These are phyloP conservation scores for Cyclotella cryptica DNA, from an alignment of 108 stramenopile species.

Conservation along the genomic window DNA sequence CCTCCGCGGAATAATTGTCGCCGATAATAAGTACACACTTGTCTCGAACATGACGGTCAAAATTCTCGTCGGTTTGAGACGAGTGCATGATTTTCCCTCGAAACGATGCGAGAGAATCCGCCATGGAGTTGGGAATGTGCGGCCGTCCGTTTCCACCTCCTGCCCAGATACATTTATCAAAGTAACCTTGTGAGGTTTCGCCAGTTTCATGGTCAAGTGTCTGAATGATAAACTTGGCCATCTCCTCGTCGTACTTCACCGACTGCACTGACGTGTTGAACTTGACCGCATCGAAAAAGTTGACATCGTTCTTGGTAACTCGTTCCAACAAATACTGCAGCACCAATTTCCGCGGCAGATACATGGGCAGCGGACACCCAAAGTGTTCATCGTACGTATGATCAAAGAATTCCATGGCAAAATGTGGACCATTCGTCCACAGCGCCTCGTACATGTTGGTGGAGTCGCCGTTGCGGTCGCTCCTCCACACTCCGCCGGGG, in stretches of 20 bases:
- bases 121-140: constrained; percentile 40
- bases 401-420: constrained; percentile 65
- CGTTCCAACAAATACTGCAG: constrained; percentile 61
- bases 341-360: constrained; percentile 54
- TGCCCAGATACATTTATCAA: constrained; percentile 78
- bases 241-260: constrained; percentile 37
- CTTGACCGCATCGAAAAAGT: constrained; percentile 57
- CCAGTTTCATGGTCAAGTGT: constrained; percentile 19
- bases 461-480: constrained; percentile 9
- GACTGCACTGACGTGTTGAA: constrained; percentile 55
- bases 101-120: constrained; percentile 20
- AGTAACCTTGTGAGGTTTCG: constrained; percentile 12
- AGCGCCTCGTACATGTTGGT: constrained; percentile 58
- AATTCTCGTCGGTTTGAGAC: constrained; percentile 28
- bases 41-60: constrained; percentile 29
- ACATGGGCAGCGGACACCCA: constrained; percentile 44
- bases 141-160: constrained; percentile 57
- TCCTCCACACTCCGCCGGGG: constrained; percentile 58
- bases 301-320: constrained; percentile 49
- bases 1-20: constrained; percentile 66
- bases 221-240: constrained; percentile 38
- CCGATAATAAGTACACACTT: constrained; percentile 64
- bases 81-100: constrained; percentile 54
- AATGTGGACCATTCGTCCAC: constrained; percentile 67
- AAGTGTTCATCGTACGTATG: constrained; percentile 73